These are phyloP conservation scores for Alternaria infectoria DNA, from an alignment of 2,329 filamentous ascomycete species.

Conservation along the genomic window DNA sequence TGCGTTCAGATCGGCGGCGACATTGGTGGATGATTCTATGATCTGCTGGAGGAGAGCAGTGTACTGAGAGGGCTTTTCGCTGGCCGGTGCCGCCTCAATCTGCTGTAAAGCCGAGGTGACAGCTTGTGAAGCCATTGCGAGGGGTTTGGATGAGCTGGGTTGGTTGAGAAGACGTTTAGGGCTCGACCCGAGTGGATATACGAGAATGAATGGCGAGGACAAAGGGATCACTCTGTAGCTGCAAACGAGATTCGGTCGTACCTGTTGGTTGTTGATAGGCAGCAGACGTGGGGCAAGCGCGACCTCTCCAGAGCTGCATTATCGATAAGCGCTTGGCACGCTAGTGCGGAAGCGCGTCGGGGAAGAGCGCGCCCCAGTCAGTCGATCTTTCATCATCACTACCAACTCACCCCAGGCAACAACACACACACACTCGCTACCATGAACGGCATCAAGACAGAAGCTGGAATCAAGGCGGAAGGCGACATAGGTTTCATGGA, in stretches of 20 bases:
- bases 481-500: constrained; percentile 47
- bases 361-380: constrained; percentile 11
- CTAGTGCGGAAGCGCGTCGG: constrained; percentile 20
- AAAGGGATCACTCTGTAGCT: neutral
- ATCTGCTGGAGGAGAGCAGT: constrained; percentile 64
- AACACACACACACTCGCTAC: constrained; percentile 11
- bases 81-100: constrained; percentile 56
- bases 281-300: constrained; percentile 16
- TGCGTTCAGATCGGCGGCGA: constrained; percentile 68
- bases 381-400: constrained; percentile 15
- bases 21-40: constrained; percentile 55
- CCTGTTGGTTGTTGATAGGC: neutral
- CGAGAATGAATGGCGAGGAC: neutral
- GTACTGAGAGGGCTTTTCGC: constrained; percentile 63
- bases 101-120: constrained; percentile 57
- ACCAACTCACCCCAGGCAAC: neutral
- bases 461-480: constrained; percentile 48
- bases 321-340: constrained; percentile 30
- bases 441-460: constrained; percentile 51
- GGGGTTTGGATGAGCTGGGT: neutral
- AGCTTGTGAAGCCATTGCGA: constrained; percentile 58
- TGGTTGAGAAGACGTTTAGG: neutral
- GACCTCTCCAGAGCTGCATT: constrained; percentile 7
- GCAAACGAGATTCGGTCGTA: neutral
- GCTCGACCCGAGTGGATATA: neutral